These are phyloP conservation scores for Ogataea ganodermae DNA, from an alignment of 805 yeast genomes.

Conservation along the genomic window DNA sequence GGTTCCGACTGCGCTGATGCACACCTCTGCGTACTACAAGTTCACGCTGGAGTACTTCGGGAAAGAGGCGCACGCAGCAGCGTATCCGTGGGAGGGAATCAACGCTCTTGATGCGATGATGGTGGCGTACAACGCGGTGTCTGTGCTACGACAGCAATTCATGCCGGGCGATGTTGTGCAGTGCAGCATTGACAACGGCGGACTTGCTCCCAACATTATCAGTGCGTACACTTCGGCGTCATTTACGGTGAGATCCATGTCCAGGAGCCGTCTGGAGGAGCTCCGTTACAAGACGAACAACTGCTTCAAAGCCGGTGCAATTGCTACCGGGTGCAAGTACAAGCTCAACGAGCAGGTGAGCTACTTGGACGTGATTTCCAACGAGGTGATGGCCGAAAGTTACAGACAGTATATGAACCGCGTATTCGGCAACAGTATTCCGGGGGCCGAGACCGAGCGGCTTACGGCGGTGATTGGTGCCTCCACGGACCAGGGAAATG, in stretches of 20 bases:
- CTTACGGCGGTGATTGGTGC: slow-evolving; percentile 22
- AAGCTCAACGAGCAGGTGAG: slow-evolving; percentile 36
- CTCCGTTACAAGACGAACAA: slow-evolving; percentile 32
- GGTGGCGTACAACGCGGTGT: slow-evolving; percentile 27
- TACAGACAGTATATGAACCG: slow-evolving; percentile 23
- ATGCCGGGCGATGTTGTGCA: slow-evolving; percentile 30
- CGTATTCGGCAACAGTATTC: slow-evolving; percentile 12
- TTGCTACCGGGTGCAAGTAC: slow-evolving; percentile 37
- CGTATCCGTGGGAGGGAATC: slow-evolving; percentile 33
- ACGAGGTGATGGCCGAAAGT: slow-evolving; percentile 21
- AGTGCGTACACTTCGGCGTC: slow-evolving; percentile 26
- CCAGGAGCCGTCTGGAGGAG: slow-evolving; percentile 22
- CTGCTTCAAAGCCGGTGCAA: slow-evolving; percentile 27
- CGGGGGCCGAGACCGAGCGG: slow-evolving; percentile 14
- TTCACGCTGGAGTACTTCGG: slow-evolving; percentile 27
- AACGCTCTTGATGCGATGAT: slow-evolving; percentile 35
- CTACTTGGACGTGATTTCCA: slow-evolving; percentile 25
- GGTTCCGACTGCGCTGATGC: slow-evolving; percentile 20
- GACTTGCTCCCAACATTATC: slow-evolving; percentile 30
- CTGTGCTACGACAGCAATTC: slow-evolving; percentile 33
- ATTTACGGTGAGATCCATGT: slow-evolving; percentile 20
- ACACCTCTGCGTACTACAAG: slow-evolving; percentile 22
- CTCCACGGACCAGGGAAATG: slow-evolving; percentile 30
- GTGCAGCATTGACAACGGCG: slow-evolving; percentile 27
- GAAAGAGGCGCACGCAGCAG: slow-evolving; percentile 34